Evolutionary conservation across 306 rosid genomes (phyloP).

Genomic region (Alnus glutinosa): DNA sequence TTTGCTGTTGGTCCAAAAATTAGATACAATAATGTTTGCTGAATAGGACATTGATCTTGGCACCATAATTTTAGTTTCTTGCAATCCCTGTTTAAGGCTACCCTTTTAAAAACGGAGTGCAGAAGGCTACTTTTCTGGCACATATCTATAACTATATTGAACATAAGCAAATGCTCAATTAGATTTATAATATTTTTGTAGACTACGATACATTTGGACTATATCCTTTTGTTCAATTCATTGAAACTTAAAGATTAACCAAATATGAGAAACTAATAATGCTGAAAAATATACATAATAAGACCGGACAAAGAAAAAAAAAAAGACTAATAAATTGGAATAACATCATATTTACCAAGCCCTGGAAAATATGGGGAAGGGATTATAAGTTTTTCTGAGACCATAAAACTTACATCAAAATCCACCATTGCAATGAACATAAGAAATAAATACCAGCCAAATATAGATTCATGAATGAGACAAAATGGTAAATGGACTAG

Average conservation of each 20-base stretch:
- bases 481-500: not conserved
- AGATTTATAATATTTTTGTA: no score
- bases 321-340: not conserved
- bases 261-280: not conserved
- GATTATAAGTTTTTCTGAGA: not conserved
- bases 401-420: not conserved
- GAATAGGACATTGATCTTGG: not conserved
- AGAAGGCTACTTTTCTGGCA: not conserved
- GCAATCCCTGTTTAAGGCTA: not conserved
- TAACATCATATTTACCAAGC: not conserved
- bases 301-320: not conserved
- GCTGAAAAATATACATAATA: not conserved
- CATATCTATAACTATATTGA: not conserved
- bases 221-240: not conserved
- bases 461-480: not conserved
- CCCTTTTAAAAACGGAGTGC: not conserved
- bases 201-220: not conserved
- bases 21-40: not conserved
- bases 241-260: not conserved
- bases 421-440: not conserved
- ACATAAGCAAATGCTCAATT: not conserved
- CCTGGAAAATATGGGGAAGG: not conserved
- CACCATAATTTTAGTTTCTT: not conserved
- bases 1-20: not conserved
- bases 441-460: not conserved